Conservation (phyloP, 441 rosid species). For the Gossypium davidsonii region DNA sequence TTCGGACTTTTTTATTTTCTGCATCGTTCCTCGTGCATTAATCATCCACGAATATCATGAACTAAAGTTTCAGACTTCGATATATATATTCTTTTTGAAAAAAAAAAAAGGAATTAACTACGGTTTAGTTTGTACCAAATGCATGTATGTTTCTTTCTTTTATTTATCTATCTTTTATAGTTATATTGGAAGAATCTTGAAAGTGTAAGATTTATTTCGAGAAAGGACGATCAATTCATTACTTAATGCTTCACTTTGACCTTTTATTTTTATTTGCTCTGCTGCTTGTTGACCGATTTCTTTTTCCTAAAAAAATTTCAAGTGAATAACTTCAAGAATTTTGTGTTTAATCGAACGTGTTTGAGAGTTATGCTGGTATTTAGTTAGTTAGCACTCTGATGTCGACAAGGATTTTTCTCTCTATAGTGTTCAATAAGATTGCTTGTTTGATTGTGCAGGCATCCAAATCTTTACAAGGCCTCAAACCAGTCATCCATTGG, state of each 20-base stretch:
- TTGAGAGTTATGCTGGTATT: constrained; percentile 1
- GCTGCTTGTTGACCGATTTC: neutral
- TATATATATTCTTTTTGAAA: neutral
- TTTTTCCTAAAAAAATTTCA: neutral
- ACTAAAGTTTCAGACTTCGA: neutral
- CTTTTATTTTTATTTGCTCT: neutral
- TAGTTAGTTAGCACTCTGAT: neutral
- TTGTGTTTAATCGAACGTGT: neutral
- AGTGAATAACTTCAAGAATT: neutral
- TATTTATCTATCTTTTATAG: neutral
- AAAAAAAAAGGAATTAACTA: neutral
- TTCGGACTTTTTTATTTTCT: neutral
- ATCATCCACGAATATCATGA: neutral
- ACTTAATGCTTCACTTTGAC: neutral
- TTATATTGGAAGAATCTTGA: neutral
- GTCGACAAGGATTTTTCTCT: neutral
- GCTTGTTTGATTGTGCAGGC: constrained; percentile 22
- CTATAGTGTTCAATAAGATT: neutral
- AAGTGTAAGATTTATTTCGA: neutral
- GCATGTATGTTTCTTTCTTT: neutral
- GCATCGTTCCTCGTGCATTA: neutral
- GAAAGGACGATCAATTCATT: neutral
- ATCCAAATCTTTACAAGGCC: constrained; percentile 28
- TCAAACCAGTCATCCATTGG: constrained; percentile 47
- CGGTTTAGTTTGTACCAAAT: neutral